These are phyloP conservation scores for Kwoniella dendrophila DNA, from an alignment of 768 basidiomycete genomes.

Conservation along the genomic window DNA sequence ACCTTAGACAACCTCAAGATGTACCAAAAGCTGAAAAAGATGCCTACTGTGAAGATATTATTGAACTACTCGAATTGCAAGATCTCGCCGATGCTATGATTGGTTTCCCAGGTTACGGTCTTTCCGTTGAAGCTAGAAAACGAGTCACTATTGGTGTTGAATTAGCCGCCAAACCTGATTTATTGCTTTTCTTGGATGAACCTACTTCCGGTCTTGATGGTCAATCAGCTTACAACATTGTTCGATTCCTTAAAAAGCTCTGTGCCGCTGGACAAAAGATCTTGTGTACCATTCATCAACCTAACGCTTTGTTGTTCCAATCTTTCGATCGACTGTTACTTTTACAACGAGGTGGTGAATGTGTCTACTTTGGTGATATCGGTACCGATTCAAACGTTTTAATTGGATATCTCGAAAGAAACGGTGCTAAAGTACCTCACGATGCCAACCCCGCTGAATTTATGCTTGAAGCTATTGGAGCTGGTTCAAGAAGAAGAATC, in stretches of 20 bases:
- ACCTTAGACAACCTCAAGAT: constrained; percentile 70
- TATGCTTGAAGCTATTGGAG: constrained; percentile 62
- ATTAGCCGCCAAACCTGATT: constrained; percentile 79
- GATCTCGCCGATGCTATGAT: constrained; percentile 81
- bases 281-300: constrained; percentile 88
- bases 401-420: constrained; percentile 74
- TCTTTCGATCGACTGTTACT: constrained; percentile 78
- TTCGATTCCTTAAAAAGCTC: constrained; percentile 69
- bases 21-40: constrained; percentile 73
- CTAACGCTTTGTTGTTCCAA: constrained; percentile 81
- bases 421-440: constrained; percentile 68
- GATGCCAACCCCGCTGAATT: constrained; percentile 78
- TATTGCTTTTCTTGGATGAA: constrained; percentile 84
- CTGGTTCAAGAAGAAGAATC: constrained; percentile 64
- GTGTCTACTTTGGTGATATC: constrained; percentile 71
- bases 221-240: constrained; percentile 57
- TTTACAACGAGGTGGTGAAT: constrained; percentile 74
- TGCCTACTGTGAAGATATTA: constrained; percentile 69
- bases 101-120: constrained; percentile 61
- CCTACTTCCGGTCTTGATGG: constrained; percentile 75
- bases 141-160: constrained; percentile 85
- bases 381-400: constrained; percentile 62
- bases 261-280: constrained; percentile 83
- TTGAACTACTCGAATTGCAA: constrained; percentile 81
- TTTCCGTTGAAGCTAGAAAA: constrained; percentile 70